Percentiles rank a stretch among this genome's conserved stretches.
These are phyloP conservation scores for Backusella luteola DNA, from an alignment of 192 early-diverging fungal species.

Conservation along the genomic window DNA sequence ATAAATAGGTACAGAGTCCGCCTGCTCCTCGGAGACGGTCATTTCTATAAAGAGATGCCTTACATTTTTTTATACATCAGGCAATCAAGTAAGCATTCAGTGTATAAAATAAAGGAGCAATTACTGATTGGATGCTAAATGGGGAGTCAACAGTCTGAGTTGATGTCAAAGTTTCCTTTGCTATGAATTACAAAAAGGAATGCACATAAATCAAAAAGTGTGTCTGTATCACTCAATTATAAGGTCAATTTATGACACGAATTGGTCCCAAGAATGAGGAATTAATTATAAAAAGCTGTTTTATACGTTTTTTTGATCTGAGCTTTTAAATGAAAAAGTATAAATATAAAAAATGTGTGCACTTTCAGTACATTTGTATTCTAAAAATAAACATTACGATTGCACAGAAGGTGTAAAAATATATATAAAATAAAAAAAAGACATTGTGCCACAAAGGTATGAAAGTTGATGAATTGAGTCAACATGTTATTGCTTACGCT, in stretches of 20 bases:
- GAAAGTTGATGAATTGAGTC: neutral
- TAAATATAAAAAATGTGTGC: neutral
- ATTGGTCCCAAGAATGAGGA: neutral
- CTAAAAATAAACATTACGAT: neutral
- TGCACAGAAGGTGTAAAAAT: neutral
- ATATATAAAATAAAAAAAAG: neutral
- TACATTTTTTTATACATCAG: neutral
- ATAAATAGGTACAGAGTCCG: neutral
- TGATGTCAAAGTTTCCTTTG: neutral
- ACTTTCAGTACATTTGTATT: neutral
- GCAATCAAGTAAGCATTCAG: neutral
- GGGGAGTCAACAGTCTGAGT: neutral
- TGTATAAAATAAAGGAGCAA: neutral
- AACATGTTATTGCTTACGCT: neutral
- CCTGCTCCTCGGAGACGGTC: neutral
- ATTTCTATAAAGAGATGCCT: neutral
- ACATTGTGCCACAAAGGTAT: neutral
- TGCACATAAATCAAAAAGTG: neutral
- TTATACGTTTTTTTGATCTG: neutral
- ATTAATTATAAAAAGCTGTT: neutral
- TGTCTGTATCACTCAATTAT: neutral
- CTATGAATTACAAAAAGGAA: neutral
- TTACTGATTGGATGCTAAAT: neutral
- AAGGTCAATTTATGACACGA: neutral
- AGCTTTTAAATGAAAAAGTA: neutral